phyloP scores from a whole-genome alignment of 2,329 filamentous ascomycete genomes.

The Talaromyces piceae region DNA sequence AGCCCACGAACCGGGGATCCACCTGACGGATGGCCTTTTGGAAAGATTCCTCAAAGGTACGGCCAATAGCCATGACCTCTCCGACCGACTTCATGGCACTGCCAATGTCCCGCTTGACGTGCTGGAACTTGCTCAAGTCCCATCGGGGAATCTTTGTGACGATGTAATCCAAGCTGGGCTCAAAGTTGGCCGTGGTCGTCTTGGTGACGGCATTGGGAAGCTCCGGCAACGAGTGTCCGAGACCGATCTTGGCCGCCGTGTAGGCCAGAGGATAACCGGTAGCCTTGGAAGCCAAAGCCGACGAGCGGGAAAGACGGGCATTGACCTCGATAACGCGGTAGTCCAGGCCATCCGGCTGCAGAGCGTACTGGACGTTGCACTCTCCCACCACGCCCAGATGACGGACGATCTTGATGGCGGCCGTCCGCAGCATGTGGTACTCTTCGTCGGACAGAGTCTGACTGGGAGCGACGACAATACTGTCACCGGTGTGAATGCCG shows the following conservation, averaged over 20 bases:
- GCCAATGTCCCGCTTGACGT: slow-evolving; percentile 94
- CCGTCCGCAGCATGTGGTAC: slow-evolving; percentile 97
- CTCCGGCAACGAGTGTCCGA: slow-evolving; percentile 90
- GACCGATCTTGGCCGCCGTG: slow-evolving; percentile 94
- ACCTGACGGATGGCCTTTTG: slow-evolving; percentile 98
- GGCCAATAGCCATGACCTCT: slow-evolving; percentile 98
- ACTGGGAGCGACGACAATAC: slow-evolving; percentile 93
- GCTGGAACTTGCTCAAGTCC: slow-evolving; percentile 98
- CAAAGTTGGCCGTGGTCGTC: slow-evolving; percentile 97
- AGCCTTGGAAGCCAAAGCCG: slow-evolving; percentile 92
- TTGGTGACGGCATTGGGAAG: slow-evolving; percentile 97
- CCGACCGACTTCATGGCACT: slow-evolving; percentile 99
- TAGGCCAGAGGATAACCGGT: slow-evolving; percentile 97
- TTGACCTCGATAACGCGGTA: slow-evolving; percentile 99
- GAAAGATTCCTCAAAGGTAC: slow-evolving; percentile 97
- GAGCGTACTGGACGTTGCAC: slow-evolving; percentile 96
- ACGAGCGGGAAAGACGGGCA: slow-evolving; percentile 94
- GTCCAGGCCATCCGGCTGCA: slow-evolving; percentile 93
- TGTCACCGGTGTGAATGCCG: slow-evolving; percentile 96
- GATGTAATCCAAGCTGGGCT: slow-evolving; percentile 94
- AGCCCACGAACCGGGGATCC: slow-evolving; percentile 82
- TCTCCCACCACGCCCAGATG: slow-evolving; percentile 96
- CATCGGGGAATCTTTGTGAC: slow-evolving; percentile 98
- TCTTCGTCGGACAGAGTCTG: slow-evolving; percentile 97
- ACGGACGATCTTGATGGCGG: slow-evolving; percentile 96